Evolutionary conservation across 2,329 filamentous ascomycete genomes (phyloP).

Genomic region (Sporothrix mexicana): DNA sequence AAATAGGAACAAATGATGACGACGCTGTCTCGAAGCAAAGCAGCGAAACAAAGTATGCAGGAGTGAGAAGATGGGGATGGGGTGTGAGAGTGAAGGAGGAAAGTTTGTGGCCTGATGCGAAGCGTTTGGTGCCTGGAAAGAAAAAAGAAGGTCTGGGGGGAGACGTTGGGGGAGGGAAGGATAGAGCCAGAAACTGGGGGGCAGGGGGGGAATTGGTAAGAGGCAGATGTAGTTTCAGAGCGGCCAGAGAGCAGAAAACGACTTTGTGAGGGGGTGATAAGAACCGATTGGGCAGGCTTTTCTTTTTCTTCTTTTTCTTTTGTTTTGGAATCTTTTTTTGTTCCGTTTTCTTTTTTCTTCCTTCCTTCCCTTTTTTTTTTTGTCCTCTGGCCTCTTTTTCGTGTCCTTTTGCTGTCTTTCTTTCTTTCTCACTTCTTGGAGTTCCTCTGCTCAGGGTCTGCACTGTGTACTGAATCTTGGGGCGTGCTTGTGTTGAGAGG

Average conservation of each 20-base stretch:
- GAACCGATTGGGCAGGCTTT: conserved; percentile 2
- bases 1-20: conserved; percentile 11
- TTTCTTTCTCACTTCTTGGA: conserved; percentile 2
- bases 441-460: conserved; percentile 1
- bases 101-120: conserved; percentile 37
- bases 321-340: conserved; percentile 11
- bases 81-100: background rate
- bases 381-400: background rate
- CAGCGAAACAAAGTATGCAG: conserved; percentile 28
- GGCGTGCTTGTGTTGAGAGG: conserved; percentile 12
- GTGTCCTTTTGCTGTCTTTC: background rate
- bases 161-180: conserved; percentile 8
- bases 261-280: conserved; percentile 29
- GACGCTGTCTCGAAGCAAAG: conserved; percentile 10
- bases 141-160: conserved; percentile 8
- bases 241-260: conserved; percentile 10
- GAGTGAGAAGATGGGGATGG: conserved; percentile 25
- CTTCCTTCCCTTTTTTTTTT: background rate
- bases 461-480: background rate
- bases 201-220: background rate
- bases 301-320: conserved; percentile 4
- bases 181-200: conserved; percentile 20
- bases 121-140: conserved; percentile 32
- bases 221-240: conserved; percentile 19
- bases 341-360: conserved; percentile 11